Evolutionary conservation across 441 rosid genomes (phyloP), one percentile per base, ranked within the genome.

Genomic region (Theobroma grandiflorum): DNA sequence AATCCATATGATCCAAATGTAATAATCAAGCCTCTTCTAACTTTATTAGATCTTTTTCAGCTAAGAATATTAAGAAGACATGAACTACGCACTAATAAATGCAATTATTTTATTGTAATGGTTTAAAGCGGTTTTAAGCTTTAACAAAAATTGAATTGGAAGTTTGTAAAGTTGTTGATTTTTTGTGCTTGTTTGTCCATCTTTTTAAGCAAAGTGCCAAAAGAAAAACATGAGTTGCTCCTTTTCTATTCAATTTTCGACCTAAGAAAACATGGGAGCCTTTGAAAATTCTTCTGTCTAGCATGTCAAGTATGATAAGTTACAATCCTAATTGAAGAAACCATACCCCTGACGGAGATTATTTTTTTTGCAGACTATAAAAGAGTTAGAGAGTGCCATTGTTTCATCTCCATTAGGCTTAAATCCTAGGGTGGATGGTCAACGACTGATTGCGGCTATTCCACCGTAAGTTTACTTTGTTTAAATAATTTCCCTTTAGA

Each of bases 331-430:
- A 0, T 31, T 47, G 38, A 50, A 45, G 33, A 15, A 11, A 66
- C 70, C 14, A 1, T 8, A 16, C 43, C 42, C 33, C 3, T 79
- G 53, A 85, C 10, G 6, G 15, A 53, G 2, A 20, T 72, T 14
- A 49, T 74, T 57, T 72, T 52, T 83, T 77, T 79, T 86, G 87
- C 93, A 94, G 99, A 89, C 95, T 22, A 66, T 94, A 7, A 92
- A 91, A 84, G 93, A 87, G 69, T 86, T 96, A 69, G 95, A 96
- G 88, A 92, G 80, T 12, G 98, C 98, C 47, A 94, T 96, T 42
- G 92, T 93, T 80, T 85, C 98, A 0, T 95, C 99, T 16, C 98
- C 99, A 9, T 77, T 96, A 74, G 98, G 99, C 42, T 85, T 96
- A 85, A 93, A 94, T 88, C 99, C 99, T 3, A 87, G 74, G 82